Evolutionary conservation across 2,329 filamentous ascomycete genomes (phyloP).

Genomic region (Aspergillus sp.): DNA sequence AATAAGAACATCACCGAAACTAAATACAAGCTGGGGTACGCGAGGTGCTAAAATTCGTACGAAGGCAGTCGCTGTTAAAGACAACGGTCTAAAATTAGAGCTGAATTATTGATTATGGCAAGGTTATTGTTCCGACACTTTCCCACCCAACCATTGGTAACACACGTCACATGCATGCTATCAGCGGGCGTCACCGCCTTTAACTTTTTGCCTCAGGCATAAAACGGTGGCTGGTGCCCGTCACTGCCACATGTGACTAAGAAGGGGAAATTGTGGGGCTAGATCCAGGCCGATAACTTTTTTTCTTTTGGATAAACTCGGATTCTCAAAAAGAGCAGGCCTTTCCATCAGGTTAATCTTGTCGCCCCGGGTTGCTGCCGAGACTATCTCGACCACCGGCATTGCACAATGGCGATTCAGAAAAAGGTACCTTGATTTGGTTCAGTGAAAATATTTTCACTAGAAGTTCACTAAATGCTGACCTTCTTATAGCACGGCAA

Average conservation of each 20-base stretch:
- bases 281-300: slow-evolving; percentile 23
- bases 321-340: slow-evolving; percentile 2
- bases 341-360: slow-evolving; percentile 13
- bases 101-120: not conserved
- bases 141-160: slow-evolving; percentile 24
- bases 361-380: slow-evolving; percentile 21
- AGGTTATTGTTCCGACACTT: slow-evolving; percentile 1
- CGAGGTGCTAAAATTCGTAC: not conserved
- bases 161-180: slow-evolving; percentile 36
- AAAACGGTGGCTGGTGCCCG: slow-evolving; percentile 12
- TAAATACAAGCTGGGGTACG: not conserved
- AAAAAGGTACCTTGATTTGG: slow-evolving; percentile 65
- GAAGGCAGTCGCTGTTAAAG: not conserved
- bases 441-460: not conserved
- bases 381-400: slow-evolving; percentile 25
- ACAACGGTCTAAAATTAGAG: not conserved
- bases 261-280: slow-evolving; percentile 17
- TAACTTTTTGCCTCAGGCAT: slow-evolving; percentile 21
- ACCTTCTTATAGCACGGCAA: slow-evolving; percentile 70
- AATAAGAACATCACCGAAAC: slow-evolving; percentile 35
- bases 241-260: slow-evolving; percentile 17
- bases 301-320: slow-evolving; percentile 16
- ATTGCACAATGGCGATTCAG: slow-evolving; percentile 78
- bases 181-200: slow-evolving; percentile 18
- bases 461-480: slow-evolving; percentile 24